Percentiles rank a stretch among this genome's conserved stretches.
phyloP scores from a whole-genome alignment of 371 early-diverging fungal species.

The Parasitella parasitica region DNA sequence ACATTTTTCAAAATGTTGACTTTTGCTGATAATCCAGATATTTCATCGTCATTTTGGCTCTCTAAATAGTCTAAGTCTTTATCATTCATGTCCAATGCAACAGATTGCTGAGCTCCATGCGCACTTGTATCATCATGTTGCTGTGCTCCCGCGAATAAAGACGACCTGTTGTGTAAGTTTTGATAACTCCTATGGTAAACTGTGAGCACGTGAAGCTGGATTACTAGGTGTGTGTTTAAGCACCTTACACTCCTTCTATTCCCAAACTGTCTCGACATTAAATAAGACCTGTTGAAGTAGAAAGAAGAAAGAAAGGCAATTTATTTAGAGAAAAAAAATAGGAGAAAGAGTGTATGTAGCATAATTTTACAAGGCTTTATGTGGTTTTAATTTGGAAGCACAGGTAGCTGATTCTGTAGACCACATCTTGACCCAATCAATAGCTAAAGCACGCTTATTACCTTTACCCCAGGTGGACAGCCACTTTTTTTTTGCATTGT shows the following conservation, averaged over 20 bases:
- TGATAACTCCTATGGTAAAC: slow-evolving; percentile 35
- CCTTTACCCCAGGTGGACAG: slow-evolving; percentile 56
- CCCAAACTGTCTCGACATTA: slow-evolving; percentile 49
- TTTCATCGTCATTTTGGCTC: slow-evolving; percentile 50
- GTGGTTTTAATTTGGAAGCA: not conserved
- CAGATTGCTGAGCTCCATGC: slow-evolving; percentile 17
- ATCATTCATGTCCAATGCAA: slow-evolving; percentile 38
- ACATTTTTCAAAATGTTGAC: slow-evolving; percentile 49
- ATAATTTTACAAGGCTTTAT: not conserved
- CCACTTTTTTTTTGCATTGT: slow-evolving; percentile 50
- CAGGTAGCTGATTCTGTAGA: slow-evolving; percentile 23
- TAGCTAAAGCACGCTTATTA: slow-evolving; percentile 51
- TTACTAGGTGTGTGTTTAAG: not conserved
- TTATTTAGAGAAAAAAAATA: not conserved
- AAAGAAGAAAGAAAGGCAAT: not conserved
- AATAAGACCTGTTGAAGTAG: not conserved
- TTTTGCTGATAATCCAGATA: slow-evolving; percentile 49
- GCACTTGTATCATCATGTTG: slow-evolving; percentile 12
- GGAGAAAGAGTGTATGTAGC: not conserved
- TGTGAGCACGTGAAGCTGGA: not conserved
- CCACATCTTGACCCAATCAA: slow-evolving; percentile 61
- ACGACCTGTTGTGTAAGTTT: slow-evolving; percentile 47
- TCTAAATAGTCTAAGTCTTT: slow-evolving; percentile 48
- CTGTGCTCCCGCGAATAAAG: slow-evolving; percentile 36
- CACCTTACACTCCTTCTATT: slow-evolving; percentile 42